phyloP scores from a whole-genome alignment of 1,284 basidiomycete genomes.

The Termitomyces sp. region DNA sequence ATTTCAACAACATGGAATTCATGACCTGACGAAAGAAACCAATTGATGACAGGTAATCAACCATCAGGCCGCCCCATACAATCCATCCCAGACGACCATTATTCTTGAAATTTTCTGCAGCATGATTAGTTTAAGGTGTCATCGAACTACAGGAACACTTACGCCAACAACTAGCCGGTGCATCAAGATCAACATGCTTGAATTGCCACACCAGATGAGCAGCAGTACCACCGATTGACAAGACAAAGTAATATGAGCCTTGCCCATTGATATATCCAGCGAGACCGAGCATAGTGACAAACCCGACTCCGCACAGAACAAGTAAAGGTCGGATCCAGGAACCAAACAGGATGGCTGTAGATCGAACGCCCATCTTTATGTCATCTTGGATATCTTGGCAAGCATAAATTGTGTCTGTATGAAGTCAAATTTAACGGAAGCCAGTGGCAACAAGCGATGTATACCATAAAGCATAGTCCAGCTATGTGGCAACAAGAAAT shows the following conservation, averaged over 20 bases:
- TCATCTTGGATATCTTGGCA: conserved; percentile 42
- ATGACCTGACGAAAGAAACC: neutral
- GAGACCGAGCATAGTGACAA: conserved; percentile 42
- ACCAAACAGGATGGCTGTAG: conserved; percentile 41
- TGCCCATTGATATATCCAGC: conserved; percentile 48
- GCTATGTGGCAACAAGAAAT: conserved; percentile 29
- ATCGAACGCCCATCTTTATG: conserved; percentile 37
- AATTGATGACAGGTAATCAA: conserved; percentile 31
- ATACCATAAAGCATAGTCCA: conserved; percentile 68
- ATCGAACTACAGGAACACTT: conserved; percentile 17
- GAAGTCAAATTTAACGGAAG: neutral
- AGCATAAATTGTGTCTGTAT: conserved; percentile 38
- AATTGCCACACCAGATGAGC: conserved; percentile 55
- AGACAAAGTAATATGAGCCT: conserved; percentile 45
- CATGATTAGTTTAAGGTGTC: neutral
- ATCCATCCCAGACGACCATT: conserved; percentile 48
- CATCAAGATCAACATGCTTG: conserved; percentile 44
- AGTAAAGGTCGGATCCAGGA: conserved; percentile 52
- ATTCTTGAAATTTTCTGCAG: conserved; percentile 39
- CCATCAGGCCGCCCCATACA: conserved; percentile 41
- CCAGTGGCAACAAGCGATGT: neutral
- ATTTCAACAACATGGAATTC: neutral
- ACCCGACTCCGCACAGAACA: conserved; percentile 42
- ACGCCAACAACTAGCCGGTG: conserved; percentile 53
- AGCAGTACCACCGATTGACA: conserved; percentile 47